Conservation (phyloP, 441 rosid species). For the Francoa sonchifolia region DNA sequence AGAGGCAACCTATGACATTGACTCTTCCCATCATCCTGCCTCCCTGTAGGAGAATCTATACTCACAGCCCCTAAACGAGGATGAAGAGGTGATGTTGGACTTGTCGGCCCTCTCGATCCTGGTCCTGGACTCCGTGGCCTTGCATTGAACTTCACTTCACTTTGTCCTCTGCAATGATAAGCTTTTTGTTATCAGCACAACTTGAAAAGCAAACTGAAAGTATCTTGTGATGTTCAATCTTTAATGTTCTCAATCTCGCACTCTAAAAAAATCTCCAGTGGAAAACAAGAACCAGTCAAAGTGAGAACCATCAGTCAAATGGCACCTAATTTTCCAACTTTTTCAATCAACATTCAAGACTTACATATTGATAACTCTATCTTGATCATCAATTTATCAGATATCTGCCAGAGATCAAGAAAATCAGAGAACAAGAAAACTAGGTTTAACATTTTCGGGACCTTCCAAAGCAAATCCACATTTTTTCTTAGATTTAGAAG, state of each 20-base stretch:
- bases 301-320: no score
- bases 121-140: conserved; percentile 49
- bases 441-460: no score
- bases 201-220: conserved; percentile 1
- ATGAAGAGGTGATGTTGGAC: conserved; percentile 77
- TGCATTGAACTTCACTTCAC: conserved; percentile 28
- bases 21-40: conserved; percentile 48
- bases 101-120: conserved; percentile 43
- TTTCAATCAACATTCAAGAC: no score
- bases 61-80: conserved; percentile 31
- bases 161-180: conserved; percentile 33
- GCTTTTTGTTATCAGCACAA: conserved; percentile 11
- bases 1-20: conserved; percentile 74
- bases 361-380: no score
- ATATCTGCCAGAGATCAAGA: no score
- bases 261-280: neutral
- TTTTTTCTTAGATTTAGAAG: no score
- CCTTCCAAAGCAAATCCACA: no score
- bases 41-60: conserved; percentile 53
- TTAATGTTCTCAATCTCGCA: neutral
- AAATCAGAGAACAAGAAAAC: no score
- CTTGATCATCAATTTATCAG: no score
- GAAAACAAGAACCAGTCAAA: no score
- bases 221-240: no score
- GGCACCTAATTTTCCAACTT: no score